Base-by-base conservation (phyloP, 371 early-diverging fungal species). In the Mortierella sp. region DNA sequence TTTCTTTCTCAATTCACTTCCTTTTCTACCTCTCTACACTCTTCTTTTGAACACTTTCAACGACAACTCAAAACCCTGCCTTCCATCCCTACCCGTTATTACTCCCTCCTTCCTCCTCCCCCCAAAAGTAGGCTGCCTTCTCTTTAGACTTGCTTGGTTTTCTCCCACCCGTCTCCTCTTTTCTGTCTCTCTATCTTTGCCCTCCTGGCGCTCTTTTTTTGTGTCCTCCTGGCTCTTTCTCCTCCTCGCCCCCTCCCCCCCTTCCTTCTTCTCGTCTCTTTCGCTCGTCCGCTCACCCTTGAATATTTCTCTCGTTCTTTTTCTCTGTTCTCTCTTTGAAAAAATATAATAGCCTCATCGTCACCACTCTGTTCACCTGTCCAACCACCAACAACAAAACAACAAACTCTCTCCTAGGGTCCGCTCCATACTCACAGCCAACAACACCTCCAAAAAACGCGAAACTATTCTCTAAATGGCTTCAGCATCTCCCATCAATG, bases 401-500 rank as follows among this genome's bases (percentile, higher is more conserved):
- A 16, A 34, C 39, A 34, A 22, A 13, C 1, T n/a, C 50, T 14
- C 34, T 13, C 34, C 64, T n/a, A n/a, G n/a, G n/a, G n/a, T 22
- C 64, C 43, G 16, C 64, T n/a, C 47, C 41, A 45, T 40, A 45
- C 47, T 64, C 64, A 22, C 11, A 61, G 63, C 34, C 4, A 34
- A 11, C 61, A 63, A 26, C 68, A 34, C 43, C 19, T 52, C 47
- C 39, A 37, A 47, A 40, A 24, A 50, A 52, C 52, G 39, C 48
- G 50, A 68, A 68, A 37, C 45, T 40, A 64, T 43, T 22, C 22
- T 61, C 61, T 22, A 61, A 61, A 73, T 73, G 73, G 64, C 73
- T 43, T 73, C 72, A 47, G 41, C 66, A 43, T 64, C 72, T 39
- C 73, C 73, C 53, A 72, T 72, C 73, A 72, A 72, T 64, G 73